These are phyloP conservation scores for Fimicolochytrium jonesii DNA, from an alignment of 192 early-diverging fungal species.

Conservation along the genomic window DNA sequence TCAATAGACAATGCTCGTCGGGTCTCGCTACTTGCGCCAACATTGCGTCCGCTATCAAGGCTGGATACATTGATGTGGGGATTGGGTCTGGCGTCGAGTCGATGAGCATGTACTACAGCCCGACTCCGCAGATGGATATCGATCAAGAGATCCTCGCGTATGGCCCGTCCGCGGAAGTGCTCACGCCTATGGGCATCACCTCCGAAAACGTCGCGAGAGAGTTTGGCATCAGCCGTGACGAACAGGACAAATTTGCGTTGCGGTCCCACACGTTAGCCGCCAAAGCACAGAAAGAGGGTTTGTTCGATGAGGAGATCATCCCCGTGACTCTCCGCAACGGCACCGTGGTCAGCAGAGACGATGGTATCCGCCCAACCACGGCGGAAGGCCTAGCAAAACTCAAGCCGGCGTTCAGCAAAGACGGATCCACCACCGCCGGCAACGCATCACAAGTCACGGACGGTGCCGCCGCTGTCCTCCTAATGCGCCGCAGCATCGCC, in stretches of 20 bases:
- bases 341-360: constrained; percentile 76
- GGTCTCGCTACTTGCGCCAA: constrained; percentile 80
- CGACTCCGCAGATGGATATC: constrained; percentile 57
- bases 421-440: constrained; percentile 85
- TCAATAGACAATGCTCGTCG: constrained; percentile 89
- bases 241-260: constrained; percentile 86
- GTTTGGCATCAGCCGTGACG: constrained; percentile 72
- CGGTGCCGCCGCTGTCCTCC: constrained; percentile 79
- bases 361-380: constrained; percentile 80
- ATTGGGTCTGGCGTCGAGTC: constrained; percentile 91
- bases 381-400: constrained; percentile 73
- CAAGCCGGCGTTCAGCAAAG: constrained; percentile 78
- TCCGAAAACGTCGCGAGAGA: constrained; percentile 93
- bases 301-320: constrained; percentile 86
- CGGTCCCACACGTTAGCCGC: constrained; percentile 74
- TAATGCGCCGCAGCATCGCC: constrained; percentile 89
- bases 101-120: constrained; percentile 83
- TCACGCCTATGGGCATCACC: constrained; percentile 66
- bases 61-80: constrained; percentile 83
- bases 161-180: not conserved
- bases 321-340: constrained; percentile 57
- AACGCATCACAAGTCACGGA: constrained; percentile 96
- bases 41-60: constrained; percentile 79
- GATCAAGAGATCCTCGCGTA: constrained; percentile 63
- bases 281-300: constrained; percentile 78